Evolutionary conservation across 2,329 filamentous ascomycete species (phyloP).

Genomic region (Hymenoscyphus fructigenus): DNA sequence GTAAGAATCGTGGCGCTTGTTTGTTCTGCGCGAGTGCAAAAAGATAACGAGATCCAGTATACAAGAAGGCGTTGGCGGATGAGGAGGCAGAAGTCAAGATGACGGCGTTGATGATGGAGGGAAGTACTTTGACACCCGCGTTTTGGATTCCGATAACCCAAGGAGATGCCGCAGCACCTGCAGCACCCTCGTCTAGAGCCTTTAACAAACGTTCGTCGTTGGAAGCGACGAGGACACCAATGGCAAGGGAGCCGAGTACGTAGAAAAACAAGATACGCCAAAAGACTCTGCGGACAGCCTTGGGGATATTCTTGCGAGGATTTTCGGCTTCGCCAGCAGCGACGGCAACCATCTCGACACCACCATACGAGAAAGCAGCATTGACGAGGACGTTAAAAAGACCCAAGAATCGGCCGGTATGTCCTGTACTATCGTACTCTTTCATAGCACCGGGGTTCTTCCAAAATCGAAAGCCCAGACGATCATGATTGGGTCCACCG

Average conservation of each 20-base stretch:
- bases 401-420: slow-evolving; percentile 59
- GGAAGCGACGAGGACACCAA: slow-evolving; percentile 43
- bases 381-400: slow-evolving; percentile 43
- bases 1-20: slow-evolving; percentile 60
- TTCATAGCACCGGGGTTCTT: slow-evolving; percentile 39
- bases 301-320: slow-evolving; percentile 66
- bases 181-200: slow-evolving; percentile 33
- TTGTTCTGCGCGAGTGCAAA: slow-evolving; percentile 56
- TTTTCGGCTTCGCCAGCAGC: slow-evolving; percentile 63
- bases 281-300: slow-evolving; percentile 58
- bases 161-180: slow-evolving; percentile 56
- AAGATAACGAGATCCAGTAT: slow-evolving; percentile 26
- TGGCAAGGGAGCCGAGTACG: slow-evolving; percentile 52
- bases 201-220: slow-evolving; percentile 32
- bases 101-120: slow-evolving; percentile 73
- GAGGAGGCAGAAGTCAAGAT: slow-evolving; percentile 72
- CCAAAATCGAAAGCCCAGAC: slow-evolving; percentile 70
- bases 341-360: slow-evolving; percentile 52
- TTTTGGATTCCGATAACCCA: slow-evolving; percentile 71
- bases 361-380: slow-evolving; percentile 48
- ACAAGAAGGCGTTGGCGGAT: slow-evolving; percentile 44
- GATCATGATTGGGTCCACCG: slow-evolving; percentile 56
- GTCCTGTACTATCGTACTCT: slow-evolving; percentile 46
- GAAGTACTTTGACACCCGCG: slow-evolving; percentile 66
- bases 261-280: slow-evolving; percentile 63